Percentiles rank a stretch among this genome's conserved stretches.
phyloP scores from a whole-genome alignment of 495 filamentous ascomycete genomes.

The Neurospora africana region DNA sequence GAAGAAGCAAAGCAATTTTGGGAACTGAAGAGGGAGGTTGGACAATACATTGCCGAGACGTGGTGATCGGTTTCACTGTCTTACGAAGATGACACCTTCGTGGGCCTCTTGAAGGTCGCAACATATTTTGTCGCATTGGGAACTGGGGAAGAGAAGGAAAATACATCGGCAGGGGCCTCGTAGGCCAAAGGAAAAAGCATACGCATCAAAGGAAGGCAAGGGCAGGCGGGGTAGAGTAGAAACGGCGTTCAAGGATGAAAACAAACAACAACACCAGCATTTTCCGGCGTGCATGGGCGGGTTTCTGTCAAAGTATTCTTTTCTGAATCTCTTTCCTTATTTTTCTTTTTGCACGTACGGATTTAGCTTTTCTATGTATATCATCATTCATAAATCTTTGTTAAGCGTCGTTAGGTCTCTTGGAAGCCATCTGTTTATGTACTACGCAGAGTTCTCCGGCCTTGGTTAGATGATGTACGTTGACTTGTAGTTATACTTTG shows the following conservation, averaged over 20 bases:
- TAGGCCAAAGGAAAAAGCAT: neutral
- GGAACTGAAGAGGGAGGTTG: constrained; percentile 70
- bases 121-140: neutral
- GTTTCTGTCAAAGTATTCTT: neutral
- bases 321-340: neutral
- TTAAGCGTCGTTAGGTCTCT: neutral
- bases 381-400: neutral
- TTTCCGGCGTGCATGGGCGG: neutral
- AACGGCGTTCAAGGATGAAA: neutral
- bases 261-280: neutral
- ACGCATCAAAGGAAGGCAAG: neutral
- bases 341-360: neutral
- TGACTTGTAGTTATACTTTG: neutral
- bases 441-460: neutral
- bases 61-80: constrained; percentile 27
- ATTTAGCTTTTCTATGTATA: neutral
- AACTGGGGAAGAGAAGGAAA: neutral
- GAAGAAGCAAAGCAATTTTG: constrained; percentile 71
- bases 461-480: neutral
- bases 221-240: neutral
- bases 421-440: neutral
- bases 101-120: neutral
- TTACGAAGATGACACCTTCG: neutral
- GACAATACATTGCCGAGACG: constrained; percentile 80
- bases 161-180: neutral